Percentiles rank a stretch among this genome's conserved stretches.
phyloP scores from a whole-genome alignment of 495 filamentous ascomycete species.

The Lophiostoma macrostomum region DNA sequence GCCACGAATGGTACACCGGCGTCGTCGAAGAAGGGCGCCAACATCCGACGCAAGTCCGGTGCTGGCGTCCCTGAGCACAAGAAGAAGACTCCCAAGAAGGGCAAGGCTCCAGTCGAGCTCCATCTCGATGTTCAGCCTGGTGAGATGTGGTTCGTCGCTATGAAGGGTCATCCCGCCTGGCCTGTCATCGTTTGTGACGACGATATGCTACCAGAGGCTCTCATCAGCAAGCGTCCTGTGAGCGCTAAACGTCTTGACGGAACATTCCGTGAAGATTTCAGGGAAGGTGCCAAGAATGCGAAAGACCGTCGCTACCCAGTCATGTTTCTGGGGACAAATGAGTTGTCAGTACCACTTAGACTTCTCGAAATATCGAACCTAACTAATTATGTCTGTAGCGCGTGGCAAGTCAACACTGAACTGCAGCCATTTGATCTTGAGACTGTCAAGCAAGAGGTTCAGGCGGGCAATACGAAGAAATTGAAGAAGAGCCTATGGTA shows the following conservation, averaged over 20 bases:
- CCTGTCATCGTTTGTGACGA: slow-evolving; percentile 88
- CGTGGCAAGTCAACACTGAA: slow-evolving; percentile 79
- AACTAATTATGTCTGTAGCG: slow-evolving; percentile 48
- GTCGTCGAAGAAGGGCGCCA: slow-evolving; percentile 38
- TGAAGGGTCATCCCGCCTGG: slow-evolving; percentile 90
- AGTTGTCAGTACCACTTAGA: slow-evolving; percentile 68
- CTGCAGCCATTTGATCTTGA: slow-evolving; percentile 69
- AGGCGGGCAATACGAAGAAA: slow-evolving; percentile 49
- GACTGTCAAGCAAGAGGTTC: slow-evolving; percentile 59
- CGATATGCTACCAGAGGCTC: slow-evolving; percentile 74
- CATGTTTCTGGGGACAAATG: slow-evolving; percentile 90
- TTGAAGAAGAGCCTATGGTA: slow-evolving; percentile 71
- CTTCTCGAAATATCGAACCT: slow-evolving; percentile 2
- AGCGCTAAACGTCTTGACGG: slow-evolving; percentile 77
- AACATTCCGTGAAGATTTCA: slow-evolving; percentile 76
- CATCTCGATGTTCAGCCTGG: slow-evolving; percentile 79
- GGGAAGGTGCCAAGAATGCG: slow-evolving; percentile 76
- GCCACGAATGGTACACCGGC: slow-evolving; percentile 36
- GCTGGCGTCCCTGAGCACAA: slow-evolving; percentile 64
- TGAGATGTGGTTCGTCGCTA: slow-evolving; percentile 78
- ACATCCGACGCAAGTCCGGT: slow-evolving; percentile 63
- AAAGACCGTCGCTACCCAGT: slow-evolving; percentile 83
- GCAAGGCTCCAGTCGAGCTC: slow-evolving; percentile 70
- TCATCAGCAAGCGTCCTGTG: slow-evolving; percentile 72
- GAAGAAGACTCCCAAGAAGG: slow-evolving; percentile 80